Percentiles rank a stretch among this genome's conserved stretches.
These are phyloP conservation scores for Citrullus amarus DNA, from an alignment of 306 rosid genomes.

Conservation along the genomic window DNA sequence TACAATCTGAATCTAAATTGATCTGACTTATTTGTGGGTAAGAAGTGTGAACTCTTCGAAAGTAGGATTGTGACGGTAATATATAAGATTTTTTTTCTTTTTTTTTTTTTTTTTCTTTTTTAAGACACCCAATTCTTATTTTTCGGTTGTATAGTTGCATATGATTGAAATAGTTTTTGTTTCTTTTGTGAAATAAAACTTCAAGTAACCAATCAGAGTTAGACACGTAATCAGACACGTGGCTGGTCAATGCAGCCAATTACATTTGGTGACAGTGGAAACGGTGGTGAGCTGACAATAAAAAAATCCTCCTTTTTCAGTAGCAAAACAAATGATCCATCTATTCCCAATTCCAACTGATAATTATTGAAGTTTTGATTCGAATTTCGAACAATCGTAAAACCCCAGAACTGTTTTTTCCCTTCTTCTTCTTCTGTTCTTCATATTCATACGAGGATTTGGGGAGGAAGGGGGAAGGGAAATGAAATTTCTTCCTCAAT, in stretches of 20 bases:
- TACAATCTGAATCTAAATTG: too few species aligned
- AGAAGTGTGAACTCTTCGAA: too few species aligned
- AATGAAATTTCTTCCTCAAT: slow-evolving; percentile 2
- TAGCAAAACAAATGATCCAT: background rate
- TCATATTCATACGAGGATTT: background rate
- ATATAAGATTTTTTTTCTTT: too few species aligned
- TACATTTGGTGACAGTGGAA: background rate
- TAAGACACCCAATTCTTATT: too few species aligned
- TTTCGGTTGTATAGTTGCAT: too few species aligned
- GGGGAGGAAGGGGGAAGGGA: background rate
- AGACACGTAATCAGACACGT: background rate
- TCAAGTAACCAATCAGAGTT: background rate
- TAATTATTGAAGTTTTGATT: background rate
- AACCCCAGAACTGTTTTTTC: background rate
- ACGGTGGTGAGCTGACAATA: background rate
- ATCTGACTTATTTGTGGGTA: too few species aligned
- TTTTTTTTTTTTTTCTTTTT: too few species aligned
- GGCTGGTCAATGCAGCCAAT: background rate
- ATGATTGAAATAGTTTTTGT: too few species aligned
- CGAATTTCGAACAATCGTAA: background rate
- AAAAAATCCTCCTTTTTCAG: background rate
- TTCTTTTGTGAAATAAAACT: too few species aligned
- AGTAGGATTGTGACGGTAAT: too few species aligned
- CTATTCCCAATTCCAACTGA: background rate
- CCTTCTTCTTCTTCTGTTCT: background rate